Evolutionary conservation across 2,329 filamentous ascomycete genomes (phyloP).

Genomic region (Aspergillus persii): DNA sequence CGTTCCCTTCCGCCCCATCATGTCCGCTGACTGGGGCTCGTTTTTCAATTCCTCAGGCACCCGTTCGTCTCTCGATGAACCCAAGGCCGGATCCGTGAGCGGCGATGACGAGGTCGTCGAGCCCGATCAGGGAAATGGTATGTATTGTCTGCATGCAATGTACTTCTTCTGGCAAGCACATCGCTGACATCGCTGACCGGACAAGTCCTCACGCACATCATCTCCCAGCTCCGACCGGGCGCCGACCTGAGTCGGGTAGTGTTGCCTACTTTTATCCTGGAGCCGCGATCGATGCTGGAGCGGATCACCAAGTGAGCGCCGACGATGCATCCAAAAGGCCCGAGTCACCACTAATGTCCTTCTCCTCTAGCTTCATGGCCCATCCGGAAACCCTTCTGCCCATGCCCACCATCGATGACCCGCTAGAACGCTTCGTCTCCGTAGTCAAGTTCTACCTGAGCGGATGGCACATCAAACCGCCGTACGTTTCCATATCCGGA

Average conservation of each 20-base stretch:
- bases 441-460: conserved; percentile 98
- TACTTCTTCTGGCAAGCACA: background rate
- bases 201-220: conserved; percentile 94
- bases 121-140: conserved; percentile 91
- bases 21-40: conserved; percentile 29
- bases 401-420: conserved; percentile 84
- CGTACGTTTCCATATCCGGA: conserved; percentile 57
- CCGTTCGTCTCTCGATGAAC: conserved; percentile 59
- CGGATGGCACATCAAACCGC: conserved; percentile 97
- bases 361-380: conserved; percentile 81
- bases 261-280: conserved; percentile 94
- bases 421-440: conserved; percentile 82
- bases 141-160: conserved; percentile 27
- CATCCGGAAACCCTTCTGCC: conserved; percentile 93
- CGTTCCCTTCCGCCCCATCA: conserved; percentile 10
- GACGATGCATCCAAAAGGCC: background rate
- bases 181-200: background rate
- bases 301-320: conserved; percentile 84
- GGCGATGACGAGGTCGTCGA: conserved; percentile 80
- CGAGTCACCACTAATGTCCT: conserved; percentile 19
- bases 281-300: conserved; percentile 96
- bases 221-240: conserved; percentile 91
- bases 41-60: conserved; percentile 35
- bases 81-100: conserved; percentile 36
- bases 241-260: conserved; percentile 94